Conservation (phyloP, 1,139 yeast genomes). For the Ogataea hybrid region DNA sequence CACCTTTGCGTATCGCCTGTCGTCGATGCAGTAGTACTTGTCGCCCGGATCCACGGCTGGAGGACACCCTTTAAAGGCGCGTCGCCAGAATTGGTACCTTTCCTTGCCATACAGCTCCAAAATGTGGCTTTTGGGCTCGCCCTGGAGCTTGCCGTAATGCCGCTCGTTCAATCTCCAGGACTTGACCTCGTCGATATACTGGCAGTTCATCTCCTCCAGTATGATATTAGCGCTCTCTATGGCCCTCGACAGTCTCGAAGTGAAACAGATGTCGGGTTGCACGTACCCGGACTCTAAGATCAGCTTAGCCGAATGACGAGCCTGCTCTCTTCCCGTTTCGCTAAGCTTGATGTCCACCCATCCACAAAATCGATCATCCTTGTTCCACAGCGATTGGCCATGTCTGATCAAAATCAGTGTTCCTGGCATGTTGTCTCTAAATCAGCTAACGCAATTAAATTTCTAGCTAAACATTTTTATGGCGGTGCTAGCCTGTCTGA, state of each 20-base stretch:
- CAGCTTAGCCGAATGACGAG: slow-evolving; percentile 55
- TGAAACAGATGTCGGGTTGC: slow-evolving; percentile 55
- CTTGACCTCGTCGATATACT: slow-evolving; percentile 49
- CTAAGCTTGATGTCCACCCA: slow-evolving; percentile 78
- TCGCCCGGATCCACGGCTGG: slow-evolving; percentile 45
- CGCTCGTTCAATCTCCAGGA: slow-evolving; percentile 77
- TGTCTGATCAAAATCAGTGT: slow-evolving; percentile 61
- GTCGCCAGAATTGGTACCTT: slow-evolving; percentile 62
- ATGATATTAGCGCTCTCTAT: slow-evolving; percentile 66
- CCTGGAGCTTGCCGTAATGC: slow-evolving; percentile 77
- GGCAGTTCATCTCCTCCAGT: slow-evolving; percentile 42
- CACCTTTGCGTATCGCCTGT: slow-evolving; percentile 43
- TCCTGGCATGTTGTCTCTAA: slow-evolving; percentile 16
- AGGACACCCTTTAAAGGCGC: slow-evolving; percentile 69
- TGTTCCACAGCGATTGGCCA: slow-evolving; percentile 75
- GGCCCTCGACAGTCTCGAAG: slow-evolving; percentile 65
- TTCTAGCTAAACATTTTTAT: neutral
- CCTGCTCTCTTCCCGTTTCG: slow-evolving; percentile 60
- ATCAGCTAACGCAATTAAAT: neutral
- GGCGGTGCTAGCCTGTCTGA: slow-evolving; percentile 1
- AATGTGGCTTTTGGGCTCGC: slow-evolving; percentile 57
- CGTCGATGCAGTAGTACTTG: slow-evolving; percentile 40
- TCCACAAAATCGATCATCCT: slow-evolving; percentile 71
- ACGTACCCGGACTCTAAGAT: slow-evolving; percentile 34
- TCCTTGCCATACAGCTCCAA: slow-evolving; percentile 53